A percentile compares a stretch with the other conserved stretches of the same genome.
Evolutionary conservation across 345 rosid genomes (phyloP).

Genomic region (Syzygium jambos): DNA sequence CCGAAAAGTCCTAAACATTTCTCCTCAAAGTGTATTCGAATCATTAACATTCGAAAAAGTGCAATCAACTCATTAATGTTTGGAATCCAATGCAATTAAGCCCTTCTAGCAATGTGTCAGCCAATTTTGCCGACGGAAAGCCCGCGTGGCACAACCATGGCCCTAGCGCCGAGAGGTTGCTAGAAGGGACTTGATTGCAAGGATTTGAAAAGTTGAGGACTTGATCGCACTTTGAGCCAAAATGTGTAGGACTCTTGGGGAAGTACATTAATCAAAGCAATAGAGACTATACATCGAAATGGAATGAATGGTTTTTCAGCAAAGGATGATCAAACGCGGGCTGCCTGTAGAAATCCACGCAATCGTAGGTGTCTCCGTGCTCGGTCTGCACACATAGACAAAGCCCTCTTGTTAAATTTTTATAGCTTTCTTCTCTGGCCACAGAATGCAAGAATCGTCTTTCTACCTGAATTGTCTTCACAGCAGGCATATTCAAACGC

Average conservation of each 20-base stretch:
- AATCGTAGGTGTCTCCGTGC: conserved; percentile 4
- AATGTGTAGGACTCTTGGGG: neutral
- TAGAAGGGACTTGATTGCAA: neutral
- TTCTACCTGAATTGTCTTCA: conserved; percentile 9
- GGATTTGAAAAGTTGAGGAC: neutral
- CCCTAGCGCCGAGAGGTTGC: neutral
- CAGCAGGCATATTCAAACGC: conserved; percentile 3
- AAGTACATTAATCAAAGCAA: neutral
- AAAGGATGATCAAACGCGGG: conserved; percentile 6
- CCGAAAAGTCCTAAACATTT: neutral
- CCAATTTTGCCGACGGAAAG: neutral
- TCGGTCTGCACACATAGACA: neutral
- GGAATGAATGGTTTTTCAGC: neutral
- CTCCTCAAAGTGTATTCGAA: neutral
- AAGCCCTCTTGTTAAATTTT: neutral
- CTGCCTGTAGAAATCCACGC: conserved; percentile 3
- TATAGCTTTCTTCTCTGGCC: neutral
- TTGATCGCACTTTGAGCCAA: neutral
- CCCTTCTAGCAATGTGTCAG: neutral
- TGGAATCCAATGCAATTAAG: neutral
- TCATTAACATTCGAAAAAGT: neutral
- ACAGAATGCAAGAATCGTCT: neutral
- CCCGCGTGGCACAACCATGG: accelerated
- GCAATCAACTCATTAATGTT: neutral
- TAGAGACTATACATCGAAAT: neutral